Evolutionary conservation across 345 rosid species (phyloP).

Genomic region (Eucalyptus lansdowneana): DNA sequence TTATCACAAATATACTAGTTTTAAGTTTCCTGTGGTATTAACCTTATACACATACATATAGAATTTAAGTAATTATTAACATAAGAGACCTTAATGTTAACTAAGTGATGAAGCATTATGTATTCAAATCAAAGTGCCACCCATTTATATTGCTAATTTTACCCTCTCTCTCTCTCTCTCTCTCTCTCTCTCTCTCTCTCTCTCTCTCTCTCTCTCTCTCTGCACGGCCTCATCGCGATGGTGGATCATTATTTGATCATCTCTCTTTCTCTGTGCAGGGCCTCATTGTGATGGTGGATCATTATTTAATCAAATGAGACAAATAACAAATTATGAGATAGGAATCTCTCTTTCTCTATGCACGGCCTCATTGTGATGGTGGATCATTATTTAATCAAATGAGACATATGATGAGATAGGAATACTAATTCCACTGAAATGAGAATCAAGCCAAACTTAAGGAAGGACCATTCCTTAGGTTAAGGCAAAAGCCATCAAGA

Average conservation of each 20-base stretch:
- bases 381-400: background rate
- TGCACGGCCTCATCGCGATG: too few species aligned
- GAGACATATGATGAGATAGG: background rate
- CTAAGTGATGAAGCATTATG: background rate
- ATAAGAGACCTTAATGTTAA: background rate
- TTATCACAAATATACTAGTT: too few species aligned
- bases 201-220: too few species aligned
- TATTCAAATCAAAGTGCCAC: background rate
- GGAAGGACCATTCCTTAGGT: background rate
- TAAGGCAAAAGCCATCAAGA: background rate
- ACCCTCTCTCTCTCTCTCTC: background rate
- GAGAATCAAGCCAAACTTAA: background rate
- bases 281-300: background rate
- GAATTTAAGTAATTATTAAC: background rate
- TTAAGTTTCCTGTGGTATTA: background rate
- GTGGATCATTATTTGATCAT: too few species aligned
- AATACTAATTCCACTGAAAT: background rate
- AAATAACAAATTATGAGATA: background rate
- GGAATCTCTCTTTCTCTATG: background rate
- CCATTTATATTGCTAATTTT: background rate
- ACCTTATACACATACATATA: background rate
- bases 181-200: background rate
- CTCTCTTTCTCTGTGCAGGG: background rate
- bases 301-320: background rate
- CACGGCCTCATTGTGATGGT: background rate